Base-by-base conservation (phyloP, 2,329 filamentous ascomycete species). In the Colletotrichum sp. region DNA sequence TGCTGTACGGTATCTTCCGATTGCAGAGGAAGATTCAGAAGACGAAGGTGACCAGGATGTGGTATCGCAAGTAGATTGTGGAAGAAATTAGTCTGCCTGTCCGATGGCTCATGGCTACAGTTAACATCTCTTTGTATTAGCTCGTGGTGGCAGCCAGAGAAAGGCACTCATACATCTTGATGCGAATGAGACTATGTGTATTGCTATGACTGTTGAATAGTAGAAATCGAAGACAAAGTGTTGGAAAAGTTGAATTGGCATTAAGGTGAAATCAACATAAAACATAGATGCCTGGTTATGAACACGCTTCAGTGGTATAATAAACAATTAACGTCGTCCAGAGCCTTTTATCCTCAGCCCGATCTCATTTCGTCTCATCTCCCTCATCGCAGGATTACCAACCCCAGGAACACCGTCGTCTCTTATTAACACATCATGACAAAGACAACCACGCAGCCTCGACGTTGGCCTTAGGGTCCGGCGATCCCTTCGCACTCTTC, bases 21-120 rank as follows among this genome's bases (percentile, higher is more conserved):
- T 84, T 95, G 71, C 93, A 95, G 86, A 92, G 92, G 84, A 95
- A 95, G 89, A 94, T 95, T 89, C 87, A 93, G 66, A 86, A 89
- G 78, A 90, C 89, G 66, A 86, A 86, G 80, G 90, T 89, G 75
- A 89, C 87, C 15, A 81, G 89, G 66, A 90, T 90, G 86, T 91
- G 90, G 90, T 91, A 91, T 82, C 85, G 90, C 80, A 89, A 90
- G 85, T 91, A 87, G 28, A 28, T 7, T 28, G 28, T 28, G 28
- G 28, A 28, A 28, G 28, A 28, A 28, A 28, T 8, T 28, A 28
- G 28, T 28, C 28, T 28, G 28, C 28, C 28, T 28, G 6, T 28
- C 1, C 28, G 28, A 28, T 28, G 28, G 28, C 28, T 28, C 28
- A 8, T 28, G 28, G 28, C 28, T 28, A 2, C 28, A 28, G 2